Conservation (phyloP, 192 early-diverging fungal genomes). For the Backusella tarrabulga region DNA sequence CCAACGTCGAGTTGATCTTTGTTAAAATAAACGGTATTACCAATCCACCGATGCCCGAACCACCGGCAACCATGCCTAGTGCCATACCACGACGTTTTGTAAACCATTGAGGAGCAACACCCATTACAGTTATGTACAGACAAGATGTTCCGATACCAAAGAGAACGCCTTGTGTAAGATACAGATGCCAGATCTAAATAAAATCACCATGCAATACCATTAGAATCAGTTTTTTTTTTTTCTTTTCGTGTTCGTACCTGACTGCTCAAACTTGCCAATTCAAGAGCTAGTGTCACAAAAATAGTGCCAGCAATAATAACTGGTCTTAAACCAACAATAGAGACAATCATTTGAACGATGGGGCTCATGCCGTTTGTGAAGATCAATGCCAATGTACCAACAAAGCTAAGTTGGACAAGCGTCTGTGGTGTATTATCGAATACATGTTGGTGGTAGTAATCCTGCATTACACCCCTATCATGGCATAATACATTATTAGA, state of each 20-base stretch:
- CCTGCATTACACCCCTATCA: slow-evolving; percentile 31
- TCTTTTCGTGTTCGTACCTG: not conserved
- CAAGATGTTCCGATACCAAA: slow-evolving; percentile 49
- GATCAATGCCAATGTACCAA: slow-evolving; percentile 21
- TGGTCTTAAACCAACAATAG: slow-evolving; percentile 11
- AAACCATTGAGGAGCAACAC: slow-evolving; percentile 57
- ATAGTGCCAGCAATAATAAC: slow-evolving; percentile 15
- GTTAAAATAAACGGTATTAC: slow-evolving; percentile 58
- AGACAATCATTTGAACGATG: slow-evolving; percentile 14
- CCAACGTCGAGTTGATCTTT: slow-evolving; percentile 51
- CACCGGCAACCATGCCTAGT: slow-evolving; percentile 53
- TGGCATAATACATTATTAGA: not conserved
- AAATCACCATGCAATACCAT: not conserved
- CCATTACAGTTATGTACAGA: slow-evolving; percentile 22
- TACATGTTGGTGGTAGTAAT: slow-evolving; percentile 26
- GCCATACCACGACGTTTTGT: slow-evolving; percentile 54
- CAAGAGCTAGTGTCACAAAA: slow-evolving; percentile 14
- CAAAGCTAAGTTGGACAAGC: slow-evolving; percentile 24
- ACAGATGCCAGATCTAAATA: slow-evolving; percentile 57
- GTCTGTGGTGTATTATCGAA: slow-evolving; percentile 18
- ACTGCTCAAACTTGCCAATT: slow-evolving; percentile 19
- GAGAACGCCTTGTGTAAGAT: slow-evolving; percentile 57
- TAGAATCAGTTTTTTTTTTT: not conserved
- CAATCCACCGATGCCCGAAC: slow-evolving; percentile 72
- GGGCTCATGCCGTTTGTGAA: slow-evolving; percentile 20